Conservation (phyloP, 306 rosid genomes). For the Comarum palustre region DNA sequence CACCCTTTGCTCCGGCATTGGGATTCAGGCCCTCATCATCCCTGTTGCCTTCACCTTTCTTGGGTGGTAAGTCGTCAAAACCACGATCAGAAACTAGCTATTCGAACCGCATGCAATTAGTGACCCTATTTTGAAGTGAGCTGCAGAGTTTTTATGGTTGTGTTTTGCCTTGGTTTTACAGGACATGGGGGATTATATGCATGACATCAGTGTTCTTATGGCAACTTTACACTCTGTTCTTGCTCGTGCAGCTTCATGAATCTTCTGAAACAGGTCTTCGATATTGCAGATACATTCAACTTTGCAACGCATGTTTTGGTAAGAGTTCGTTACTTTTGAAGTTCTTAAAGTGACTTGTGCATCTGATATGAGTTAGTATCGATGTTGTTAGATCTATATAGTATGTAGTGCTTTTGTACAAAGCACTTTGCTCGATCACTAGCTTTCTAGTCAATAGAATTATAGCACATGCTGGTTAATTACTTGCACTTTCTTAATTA, state of each 20-base stretch:
- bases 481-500: neutral
- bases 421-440: neutral
- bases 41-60: constrained; percentile 48
- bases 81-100: neutral
- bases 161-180: constrained; percentile 1
- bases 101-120: neutral
- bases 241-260: constrained; percentile 49
- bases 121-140: neutral
- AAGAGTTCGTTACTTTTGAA: neutral
- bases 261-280: constrained; percentile 41
- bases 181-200: constrained; percentile 49
- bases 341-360: neutral
- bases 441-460: neutral
- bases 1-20: constrained; percentile 50
- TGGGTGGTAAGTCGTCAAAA: constrained; percentile 36
- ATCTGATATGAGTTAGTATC: neutral
- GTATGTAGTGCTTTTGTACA: neutral
- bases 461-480: neutral
- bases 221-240: constrained; percentile 47
- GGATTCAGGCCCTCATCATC: constrained; percentile 47
- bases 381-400: neutral
- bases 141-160: neutral
- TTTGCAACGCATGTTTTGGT: constrained; percentile 37
- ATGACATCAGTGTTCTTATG: constrained; percentile 39
- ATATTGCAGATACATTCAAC: constrained; percentile 49